Base-by-base conservation (phyloP, 2,329 filamentous ascomycete species). In the Fusarium lyarnte region DNA sequence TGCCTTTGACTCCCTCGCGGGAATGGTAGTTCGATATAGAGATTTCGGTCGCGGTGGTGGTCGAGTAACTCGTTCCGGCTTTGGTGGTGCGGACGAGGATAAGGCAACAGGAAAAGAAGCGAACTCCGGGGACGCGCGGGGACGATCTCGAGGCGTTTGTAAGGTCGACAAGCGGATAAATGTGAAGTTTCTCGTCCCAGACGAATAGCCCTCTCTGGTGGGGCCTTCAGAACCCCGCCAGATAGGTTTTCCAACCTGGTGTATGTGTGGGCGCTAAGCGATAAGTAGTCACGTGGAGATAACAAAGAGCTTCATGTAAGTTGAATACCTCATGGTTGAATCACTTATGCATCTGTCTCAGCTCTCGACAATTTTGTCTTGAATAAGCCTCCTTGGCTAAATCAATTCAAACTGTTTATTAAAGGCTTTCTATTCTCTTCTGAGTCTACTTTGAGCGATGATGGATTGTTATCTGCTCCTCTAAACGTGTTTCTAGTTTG, bases 181-280 rank as follows among this genome's bases (percentile, higher is more conserved):
- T 73, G 68, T 79, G 77, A 81, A 76, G 72, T 72, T 75, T 75
- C 76, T 69, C 67, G 75, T 74, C 70, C 73, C 78, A 80, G 78
- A 76, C 74, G 78, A 81, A 80, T 81, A 82, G 79, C 81, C 81
- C 81, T 73, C 70, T 82, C 75, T 78, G 76, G 81, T 81, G 81
- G 81, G 81, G 80, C 77, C 58, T 58, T 58, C 31, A 55, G 58
- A 77, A 80, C 81, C 80, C 80, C 80, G 81, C 81, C 79, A 78
- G 66, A 52, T 57, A 69, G 65, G 66, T 80, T 76, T 79, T 83
- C 80, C 46, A 57, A 69, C 41, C 46, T 64, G 81, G 78, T 78
- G 43, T 81, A 67, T 80, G 77, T 82, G 81, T 82, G 81, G 80
- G 80, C 77, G 79, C 78, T 84, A 84, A 82, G 79, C 81, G 81